Evolutionary conservation across 1,284 basidiomycete species (phyloP), one percentile per base, ranked within the genome.

Genomic region (Ustilago curta): DNA sequence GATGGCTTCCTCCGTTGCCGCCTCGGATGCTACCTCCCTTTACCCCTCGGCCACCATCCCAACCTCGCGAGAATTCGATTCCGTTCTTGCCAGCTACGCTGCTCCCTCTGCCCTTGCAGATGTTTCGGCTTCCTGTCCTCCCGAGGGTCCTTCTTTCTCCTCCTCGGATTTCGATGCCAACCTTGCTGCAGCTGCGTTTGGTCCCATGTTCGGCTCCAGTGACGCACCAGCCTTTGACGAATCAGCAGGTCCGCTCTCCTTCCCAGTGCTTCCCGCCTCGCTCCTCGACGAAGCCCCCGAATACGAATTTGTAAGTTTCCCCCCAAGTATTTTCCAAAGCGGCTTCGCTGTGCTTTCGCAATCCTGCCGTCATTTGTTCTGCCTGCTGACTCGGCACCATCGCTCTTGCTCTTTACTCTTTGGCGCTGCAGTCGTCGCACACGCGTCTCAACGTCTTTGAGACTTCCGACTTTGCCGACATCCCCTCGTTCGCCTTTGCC

Each of bases 371-470:
- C 29, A n/a, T 4, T 16, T 7, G 35, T 37, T 37, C 16, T n/a
- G 23, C n/a, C 44, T 39, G 16, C 54, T 45, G 7, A 56, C 48
- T 52, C 21, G 23, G 3, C 18, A 29, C 19, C 39, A 11, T 8
- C 52, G 23, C 32, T 23, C 45, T 47, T 49, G 12, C 48, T 39
- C 31, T 44, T 23, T 18, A n/a, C n/a, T n/a, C n/a, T 14, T 19
- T 43, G n/a, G n/a, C n/a, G 16, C 32, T 19, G 12, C 31, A 83
- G 81, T 84, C 82, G 6, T 56, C 69, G 0, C 81, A 84, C 57
- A 83, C 81, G 4, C 77, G 78, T 39, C 51, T 79, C 31, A 83
- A 81, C 42, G 81, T 84, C 37, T 81, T 81, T 35, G 80, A 77
- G 25, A 70, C 72, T 2, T 56, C 59, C 19, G 58, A 70, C 32